Evolutionary conservation across 129 eudicot species (phyloP).

Genomic region (Chrysanthemum lavandulifolium): DNA sequence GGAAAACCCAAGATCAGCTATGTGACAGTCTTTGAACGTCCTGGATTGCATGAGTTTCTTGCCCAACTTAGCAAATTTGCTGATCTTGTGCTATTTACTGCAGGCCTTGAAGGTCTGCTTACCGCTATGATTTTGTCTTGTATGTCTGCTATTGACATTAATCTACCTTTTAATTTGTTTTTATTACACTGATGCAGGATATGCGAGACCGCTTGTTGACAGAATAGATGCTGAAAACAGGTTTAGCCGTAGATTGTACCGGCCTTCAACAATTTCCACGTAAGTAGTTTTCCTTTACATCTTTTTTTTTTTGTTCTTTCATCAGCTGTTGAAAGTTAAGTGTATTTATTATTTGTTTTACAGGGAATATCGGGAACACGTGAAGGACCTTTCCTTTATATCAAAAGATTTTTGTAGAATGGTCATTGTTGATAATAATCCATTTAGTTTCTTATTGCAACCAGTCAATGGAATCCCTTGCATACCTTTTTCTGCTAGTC

Average conservation of each 20-base stretch:
- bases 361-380: constrained; percentile 98
- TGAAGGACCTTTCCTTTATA: constrained; percentile 82
- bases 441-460: constrained; percentile 98
- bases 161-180: constrained; percentile 22
- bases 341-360: neutral
- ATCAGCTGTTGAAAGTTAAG: neutral
- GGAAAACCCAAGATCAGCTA: constrained; percentile 93
- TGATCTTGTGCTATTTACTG: constrained; percentile 89
- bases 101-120: constrained; percentile 94
- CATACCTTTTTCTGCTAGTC: constrained; percentile 95
- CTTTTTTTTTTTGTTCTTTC: neutral
- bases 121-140: constrained; percentile 15
- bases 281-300: constrained; percentile 38
- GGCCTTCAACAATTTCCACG: constrained; percentile 97
- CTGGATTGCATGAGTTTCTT: constrained; percentile 87
- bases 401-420: constrained; percentile 68
- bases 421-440: constrained; percentile 95
- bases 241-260: constrained; percentile 70
- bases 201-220: constrained; percentile 98
- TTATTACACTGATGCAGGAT: constrained; percentile 53
- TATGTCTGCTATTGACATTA: constrained; percentile 3
- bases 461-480: constrained; percentile 95
- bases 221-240: constrained; percentile 73
- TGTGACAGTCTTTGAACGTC: constrained; percentile 98
- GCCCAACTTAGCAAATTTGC: constrained; percentile 86